Base-by-base conservation (phyloP, 371 early-diverging fungal genomes). In the Mortierella sp. region DNA sequence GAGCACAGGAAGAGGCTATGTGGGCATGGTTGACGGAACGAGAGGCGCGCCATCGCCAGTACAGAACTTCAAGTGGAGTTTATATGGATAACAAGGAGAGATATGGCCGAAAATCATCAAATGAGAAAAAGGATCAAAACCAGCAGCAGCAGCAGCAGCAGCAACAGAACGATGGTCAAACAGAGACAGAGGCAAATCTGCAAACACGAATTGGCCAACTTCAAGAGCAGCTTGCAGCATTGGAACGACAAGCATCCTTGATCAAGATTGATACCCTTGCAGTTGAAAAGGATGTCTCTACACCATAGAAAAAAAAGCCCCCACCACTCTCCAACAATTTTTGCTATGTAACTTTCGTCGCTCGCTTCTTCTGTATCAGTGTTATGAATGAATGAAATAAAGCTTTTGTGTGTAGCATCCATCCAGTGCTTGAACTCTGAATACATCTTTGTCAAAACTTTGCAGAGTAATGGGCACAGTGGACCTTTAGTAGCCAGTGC, bases 11-110 rank as follows among this genome's bases (percentile, higher is more conserved):
- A 40, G 83, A 81, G 18, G 73, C 70, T 4, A 81, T 81, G 83
- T 81, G 83, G 83, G 76, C 77, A 0, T 81, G 83, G 83, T 59
- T 81, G 37, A 75, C 73, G 5, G 77, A 75, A 47, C 65, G 83
- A 14, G 83, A 81, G 57, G 76, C 60, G 4, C 65, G 70, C 10
- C 66, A 73, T 43, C 83, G 66, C 22, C 66, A 61, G 28, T 68
- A 72, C 12, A 55, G 61, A 35, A 37, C n/a, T 12, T 43, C 62
- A 24, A 39, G 26, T 20, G 60, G 60, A 8, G 11, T 55, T 28
- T 35, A 26, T 37, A 37, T 20, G 35, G 60, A 39, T 5, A 10
- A 22, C n/a, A 60, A 18, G n/a, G 32, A 59, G 3, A 28, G 39
- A 55, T 18, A 37, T 28, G 68, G 47, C 5, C 1, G 60, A 22